Conservation (phyloP, 139 green algal genomes). For the Picochlorum sp. region DNA sequence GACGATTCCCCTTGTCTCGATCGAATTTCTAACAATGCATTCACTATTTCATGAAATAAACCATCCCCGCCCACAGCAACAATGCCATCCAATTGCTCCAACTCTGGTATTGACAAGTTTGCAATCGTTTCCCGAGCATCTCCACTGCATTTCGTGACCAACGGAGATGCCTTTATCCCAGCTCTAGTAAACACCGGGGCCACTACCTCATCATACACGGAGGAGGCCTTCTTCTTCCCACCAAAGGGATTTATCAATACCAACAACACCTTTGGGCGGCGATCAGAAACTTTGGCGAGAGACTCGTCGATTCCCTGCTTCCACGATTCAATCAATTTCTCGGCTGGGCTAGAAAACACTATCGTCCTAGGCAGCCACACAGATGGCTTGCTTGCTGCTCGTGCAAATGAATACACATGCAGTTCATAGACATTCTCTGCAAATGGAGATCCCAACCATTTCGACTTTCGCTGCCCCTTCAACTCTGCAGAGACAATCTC, state of each 20-base stretch:
- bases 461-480: neutral
- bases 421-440: constrained; percentile 1
- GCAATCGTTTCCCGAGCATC: constrained; percentile 44
- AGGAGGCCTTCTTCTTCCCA: neutral
- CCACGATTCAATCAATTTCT: constrained; percentile 8
- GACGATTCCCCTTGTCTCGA: neutral
- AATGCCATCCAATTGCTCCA: constrained; percentile 3
- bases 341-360: neutral
- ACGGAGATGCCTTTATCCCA: constrained; percentile 34
- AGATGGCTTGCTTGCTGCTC: constrained; percentile 4
- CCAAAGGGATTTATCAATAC: constrained; percentile 21
- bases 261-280: constrained; percentile 6
- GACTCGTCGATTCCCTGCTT: constrained; percentile 1
- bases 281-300: neutral
- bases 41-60: constrained; percentile 83
- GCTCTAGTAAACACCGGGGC: constrained; percentile 47
- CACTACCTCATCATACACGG: constrained; percentile 44
- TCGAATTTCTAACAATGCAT: constrained; percentile 54
- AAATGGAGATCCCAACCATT: neutral
- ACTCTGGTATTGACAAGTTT: neutral
- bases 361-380: constrained; percentile 9
- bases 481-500: constrained; percentile 13
- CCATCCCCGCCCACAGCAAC: constrained; percentile 70
- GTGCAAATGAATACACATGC: constrained; percentile 13
- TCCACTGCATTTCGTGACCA: constrained; percentile 45